A percentile compares a stretch with the other conserved stretches of the same genome.
phyloP scores from a whole-genome alignment of 768 basidiomycete species.

The Kwoniella sp. region DNA sequence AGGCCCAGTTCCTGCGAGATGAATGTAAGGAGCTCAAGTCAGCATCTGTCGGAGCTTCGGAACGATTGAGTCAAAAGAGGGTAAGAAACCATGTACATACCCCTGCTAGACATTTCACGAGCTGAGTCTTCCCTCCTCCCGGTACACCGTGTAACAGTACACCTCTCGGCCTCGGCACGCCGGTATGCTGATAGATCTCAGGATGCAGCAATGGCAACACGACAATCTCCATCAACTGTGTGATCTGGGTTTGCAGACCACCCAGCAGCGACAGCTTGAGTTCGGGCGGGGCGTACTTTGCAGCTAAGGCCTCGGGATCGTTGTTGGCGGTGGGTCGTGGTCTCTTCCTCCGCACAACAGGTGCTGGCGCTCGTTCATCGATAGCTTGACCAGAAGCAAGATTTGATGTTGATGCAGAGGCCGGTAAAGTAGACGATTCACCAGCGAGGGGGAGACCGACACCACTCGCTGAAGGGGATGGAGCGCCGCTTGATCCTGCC shows the following conservation, averaged over 20 bases:
- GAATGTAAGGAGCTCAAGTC: conserved; percentile 7
- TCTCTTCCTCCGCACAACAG: conserved; percentile 13
- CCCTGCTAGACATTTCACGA: conserved; percentile 94
- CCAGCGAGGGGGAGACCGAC: background rate
- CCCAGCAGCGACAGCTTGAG: conserved; percentile 82
- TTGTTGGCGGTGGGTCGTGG: conserved; percentile 7
- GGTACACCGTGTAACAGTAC: conserved; percentile 93
- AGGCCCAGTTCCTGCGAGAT: conserved; percentile 75
- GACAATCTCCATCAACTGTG: conserved; percentile 94
- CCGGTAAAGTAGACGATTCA: conserved; percentile 4
- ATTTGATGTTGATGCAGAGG: background rate
- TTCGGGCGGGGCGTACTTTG: conserved; percentile 73
- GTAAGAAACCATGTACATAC: conserved; percentile 60
- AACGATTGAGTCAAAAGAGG: background rate
- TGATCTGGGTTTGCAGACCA: conserved; percentile 79
- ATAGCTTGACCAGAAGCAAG: background rate
- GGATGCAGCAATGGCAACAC: conserved; percentile 94
- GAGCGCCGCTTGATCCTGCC: conserved; percentile 6
- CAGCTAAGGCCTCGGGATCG: conserved; percentile 26
- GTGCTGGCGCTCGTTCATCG: conserved; percentile 13
- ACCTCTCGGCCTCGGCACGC: conserved; percentile 87
- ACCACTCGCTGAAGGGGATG: conserved; percentile 5
- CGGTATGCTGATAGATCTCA: conserved; percentile 90
- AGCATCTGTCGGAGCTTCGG: conserved; percentile 1
- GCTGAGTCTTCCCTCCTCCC: conserved; percentile 92